Evolutionary conservation across 2,329 filamentous ascomycete species (phyloP).

Genomic region (Sarocladium kiliense): DNA sequence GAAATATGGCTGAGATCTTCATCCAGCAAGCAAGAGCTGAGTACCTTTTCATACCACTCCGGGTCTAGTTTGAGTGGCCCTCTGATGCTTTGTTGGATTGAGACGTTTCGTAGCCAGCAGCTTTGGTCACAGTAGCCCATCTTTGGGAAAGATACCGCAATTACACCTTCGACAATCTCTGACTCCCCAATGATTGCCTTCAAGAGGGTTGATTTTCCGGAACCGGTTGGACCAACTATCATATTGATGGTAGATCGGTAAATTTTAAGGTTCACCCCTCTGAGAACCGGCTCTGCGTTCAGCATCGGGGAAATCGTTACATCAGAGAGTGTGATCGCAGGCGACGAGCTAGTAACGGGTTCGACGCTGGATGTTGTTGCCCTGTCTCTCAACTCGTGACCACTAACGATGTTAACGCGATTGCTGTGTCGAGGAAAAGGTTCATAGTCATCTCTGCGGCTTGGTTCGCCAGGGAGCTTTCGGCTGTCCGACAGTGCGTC

Average conservation of each 20-base stretch:
- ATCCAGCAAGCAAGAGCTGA: not conserved
- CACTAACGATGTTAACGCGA: no score
- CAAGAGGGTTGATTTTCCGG: not conserved
- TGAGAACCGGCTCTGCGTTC: no score
- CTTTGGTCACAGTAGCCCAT: not conserved
- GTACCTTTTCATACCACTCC: not conserved
- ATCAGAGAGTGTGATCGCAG: no score
- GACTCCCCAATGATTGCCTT: not conserved
- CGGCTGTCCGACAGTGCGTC: slow-evolving; percentile 15
- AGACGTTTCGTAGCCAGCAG: not conserved
- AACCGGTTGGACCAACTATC: no score
- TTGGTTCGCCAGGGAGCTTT: slow-evolving; percentile 10
- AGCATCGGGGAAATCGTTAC: no score
- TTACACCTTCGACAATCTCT: not conserved
- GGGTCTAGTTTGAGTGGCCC: not conserved
- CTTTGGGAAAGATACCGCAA: not conserved
- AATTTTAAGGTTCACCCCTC: no score
- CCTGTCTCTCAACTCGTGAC: no score
- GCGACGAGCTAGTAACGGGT: no score
- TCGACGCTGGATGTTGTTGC: no score
- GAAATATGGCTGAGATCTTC: slow-evolving; percentile 13
- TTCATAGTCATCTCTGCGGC: no score
- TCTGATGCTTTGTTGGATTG: not conserved
- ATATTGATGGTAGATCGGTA: no score
- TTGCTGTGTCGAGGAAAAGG: no score